phyloP scores from a whole-genome alignment of 805 yeast species.

The Wickerhamomyces xylosicus region DNA sequence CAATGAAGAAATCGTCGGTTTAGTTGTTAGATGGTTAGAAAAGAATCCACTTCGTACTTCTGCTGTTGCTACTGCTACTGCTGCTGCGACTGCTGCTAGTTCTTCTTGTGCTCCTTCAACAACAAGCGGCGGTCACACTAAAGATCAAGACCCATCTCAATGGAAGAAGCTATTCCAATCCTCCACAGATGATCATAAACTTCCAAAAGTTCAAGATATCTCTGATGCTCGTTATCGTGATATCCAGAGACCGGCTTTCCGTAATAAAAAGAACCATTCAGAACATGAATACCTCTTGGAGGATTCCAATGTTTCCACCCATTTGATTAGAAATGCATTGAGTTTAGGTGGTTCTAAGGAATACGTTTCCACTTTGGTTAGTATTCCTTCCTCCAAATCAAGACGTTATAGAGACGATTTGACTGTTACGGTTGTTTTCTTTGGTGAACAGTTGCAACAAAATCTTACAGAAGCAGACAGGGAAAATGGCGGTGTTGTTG shows the following conservation, averaged over 20 bases:
- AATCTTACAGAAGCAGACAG: conserved; percentile 2
- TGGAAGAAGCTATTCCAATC: conserved; percentile 13
- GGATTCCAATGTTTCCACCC: conserved; percentile 88
- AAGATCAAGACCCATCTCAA: conserved; percentile 1
- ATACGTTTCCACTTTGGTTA: conserved; percentile 77
- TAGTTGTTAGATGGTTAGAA: conserved; percentile 92
- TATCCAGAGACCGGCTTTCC: conserved; percentile 62
- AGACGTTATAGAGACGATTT: conserved; percentile 92
- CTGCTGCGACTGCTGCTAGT: conserved; percentile 1
- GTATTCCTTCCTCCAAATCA: conserved; percentile 86
- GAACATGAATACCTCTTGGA: conserved; percentile 45
- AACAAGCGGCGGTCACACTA: not conserved
- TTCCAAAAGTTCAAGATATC: conserved; percentile 56
- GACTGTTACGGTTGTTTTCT: conserved; percentile 92
- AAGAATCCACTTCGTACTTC: conserved; percentile 37
- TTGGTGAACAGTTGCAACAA: conserved; percentile 39
- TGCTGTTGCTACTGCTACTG: not conserved
- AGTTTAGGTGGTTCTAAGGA: conserved; percentile 83
- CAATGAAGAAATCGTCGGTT: conserved; percentile 85
- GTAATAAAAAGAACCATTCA: conserved; percentile 32
- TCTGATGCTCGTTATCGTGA: conserved; percentile 47
- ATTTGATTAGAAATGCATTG: conserved; percentile 85
- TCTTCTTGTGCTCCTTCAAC: conserved; percentile 6
- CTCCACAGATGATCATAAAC: conserved; percentile 23
- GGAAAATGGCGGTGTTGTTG: conserved; percentile 36